Base-by-base conservation (phyloP, 2,329 filamentous ascomycete genomes). In the Monosporascus ibericus region DNA sequence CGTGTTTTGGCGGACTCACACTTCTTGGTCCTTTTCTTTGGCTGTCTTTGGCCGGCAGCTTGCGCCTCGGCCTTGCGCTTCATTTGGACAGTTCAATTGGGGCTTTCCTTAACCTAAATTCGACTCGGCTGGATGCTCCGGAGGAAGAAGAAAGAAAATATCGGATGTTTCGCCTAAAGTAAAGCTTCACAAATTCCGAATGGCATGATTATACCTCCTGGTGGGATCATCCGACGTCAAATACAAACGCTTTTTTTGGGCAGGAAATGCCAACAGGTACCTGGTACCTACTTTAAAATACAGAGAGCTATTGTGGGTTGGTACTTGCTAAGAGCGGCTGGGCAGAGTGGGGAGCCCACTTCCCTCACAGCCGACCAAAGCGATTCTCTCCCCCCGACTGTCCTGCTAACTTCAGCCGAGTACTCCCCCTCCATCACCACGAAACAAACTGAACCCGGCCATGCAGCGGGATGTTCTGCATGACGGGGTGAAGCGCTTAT, bases 31-130 rank as follows among this genome's bases (percentile, higher is more conserved):
- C 79, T 80, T 69, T 83, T 84, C 65, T 76, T 79, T 57, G 64
- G 63, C 57, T 69, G 70, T 59, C 69, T 75, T 53, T 72, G 74
- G 63, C 69, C 69, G 56, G 66, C 70, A 49, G 67, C 65, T 57
- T 74, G 71, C 55, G 70, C 66, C 47, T 77, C 75, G 55, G 81
- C 80, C 68, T 85, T 84, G 72, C 81, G 78, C 72, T 85, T 85
- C 78, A 82, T 82, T 6, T 58, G 72, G 61, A 44, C n/a, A 24
- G 47, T 24, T 44, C 52, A 65, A 63, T 66, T 63, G 63, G 49
- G 49, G 25, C 39, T 42, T 24, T 42, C 18, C 39, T 14, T 14
- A 18, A 14, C 22, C 39, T 5, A 15, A 24, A 42, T 14, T 14
- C 11, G 5, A 14, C 4, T 14, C 30, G 14, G 14, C 14, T 5